Percentiles rank a stretch among this genome's conserved stretches.
These are phyloP conservation scores for Talaromyces sp. DNA, from an alignment of 2,329 filamentous ascomycete genomes.

Conservation along the genomic window DNA sequence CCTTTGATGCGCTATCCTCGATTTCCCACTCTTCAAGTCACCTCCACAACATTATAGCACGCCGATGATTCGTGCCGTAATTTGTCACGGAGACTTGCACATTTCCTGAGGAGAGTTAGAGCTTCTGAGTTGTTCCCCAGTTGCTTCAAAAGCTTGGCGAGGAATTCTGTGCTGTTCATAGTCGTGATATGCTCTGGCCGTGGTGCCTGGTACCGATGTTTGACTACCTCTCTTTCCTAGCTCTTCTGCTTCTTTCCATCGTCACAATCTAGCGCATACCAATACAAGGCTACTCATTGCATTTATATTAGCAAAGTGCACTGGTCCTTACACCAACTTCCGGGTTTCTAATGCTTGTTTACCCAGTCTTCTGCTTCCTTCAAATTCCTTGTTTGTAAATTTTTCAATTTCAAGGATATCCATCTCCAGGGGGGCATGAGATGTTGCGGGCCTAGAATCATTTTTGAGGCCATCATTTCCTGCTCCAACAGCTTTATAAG, in stretches of 20 bases:
- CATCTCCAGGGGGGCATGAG: neutral
- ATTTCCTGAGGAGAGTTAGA: neutral
- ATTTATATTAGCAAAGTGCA: too few species aligned
- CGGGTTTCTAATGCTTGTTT: neutral
- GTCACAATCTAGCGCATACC: neutral
- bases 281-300: neutral
- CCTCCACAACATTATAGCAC: neutral
- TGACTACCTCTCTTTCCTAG: constrained; percentile 15
- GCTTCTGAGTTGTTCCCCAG: neutral
- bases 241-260: constrained; percentile 4
- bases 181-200: constrained; percentile 13
- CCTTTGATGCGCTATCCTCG: too few species aligned
- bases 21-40: too few species aligned
- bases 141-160: neutral
- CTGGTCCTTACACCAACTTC: neutral
- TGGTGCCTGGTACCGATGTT: constrained; percentile 16
- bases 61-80: neutral
- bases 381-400: neutral
- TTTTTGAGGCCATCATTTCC: neutral
- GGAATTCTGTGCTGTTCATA: neutral
- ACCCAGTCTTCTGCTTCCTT: neutral
- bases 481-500: neutral
- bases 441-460: neutral
- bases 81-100: too few species aligned
- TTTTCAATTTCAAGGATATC: neutral